These are phyloP conservation scores for Drechslerella stenobrocha DNA, from an alignment of 2,329 filamentous ascomycete species.

Conservation along the genomic window DNA sequence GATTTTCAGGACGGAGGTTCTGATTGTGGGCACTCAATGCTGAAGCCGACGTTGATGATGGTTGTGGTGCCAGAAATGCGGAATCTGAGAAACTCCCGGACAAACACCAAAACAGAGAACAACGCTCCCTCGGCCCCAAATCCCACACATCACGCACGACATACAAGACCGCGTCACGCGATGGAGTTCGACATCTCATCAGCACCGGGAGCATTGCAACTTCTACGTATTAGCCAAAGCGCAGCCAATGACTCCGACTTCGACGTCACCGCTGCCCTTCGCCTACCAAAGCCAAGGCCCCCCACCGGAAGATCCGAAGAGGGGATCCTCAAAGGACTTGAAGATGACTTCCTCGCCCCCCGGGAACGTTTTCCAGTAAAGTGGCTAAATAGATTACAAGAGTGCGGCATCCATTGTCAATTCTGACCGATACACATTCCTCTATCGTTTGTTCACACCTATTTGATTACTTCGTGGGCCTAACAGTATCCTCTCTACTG, in stretches of 20 bases:
- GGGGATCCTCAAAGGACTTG: conserved; percentile 59
- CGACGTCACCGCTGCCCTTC: conserved; percentile 10
- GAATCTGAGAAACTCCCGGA: background rate
- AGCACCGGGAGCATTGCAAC: conserved; percentile 8
- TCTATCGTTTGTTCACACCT: conserved; percentile 6
- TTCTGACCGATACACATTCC: conserved; percentile 24
- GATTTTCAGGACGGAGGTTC: background rate
- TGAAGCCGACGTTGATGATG: background rate
- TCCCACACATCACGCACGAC: too few species aligned
- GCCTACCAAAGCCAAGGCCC: conserved; percentile 16
- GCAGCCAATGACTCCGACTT: background rate
- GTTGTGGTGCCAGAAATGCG: conserved; percentile 57
- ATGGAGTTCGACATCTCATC: conserved; percentile 38
- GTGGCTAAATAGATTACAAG: conserved; percentile 88
- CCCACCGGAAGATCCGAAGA: conserved; percentile 9
- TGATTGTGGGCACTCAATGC: background rate
- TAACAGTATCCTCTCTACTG: conserved; percentile 32
- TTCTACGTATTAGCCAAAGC: background rate
- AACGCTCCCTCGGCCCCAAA: background rate
- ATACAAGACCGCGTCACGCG: too few species aligned
- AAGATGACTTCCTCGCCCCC: conserved; percentile 76
- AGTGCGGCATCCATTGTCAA: conserved; percentile 60
- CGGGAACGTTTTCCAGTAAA: conserved; percentile 75
- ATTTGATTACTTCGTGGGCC: conserved; percentile 19
- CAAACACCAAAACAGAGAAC: background rate